A percentile compares a stretch with the other conserved stretches of the same genome.
phyloP scores from a whole-genome alignment of 1,139 yeast genomes.

The Saccharomyces hybrid region DNA sequence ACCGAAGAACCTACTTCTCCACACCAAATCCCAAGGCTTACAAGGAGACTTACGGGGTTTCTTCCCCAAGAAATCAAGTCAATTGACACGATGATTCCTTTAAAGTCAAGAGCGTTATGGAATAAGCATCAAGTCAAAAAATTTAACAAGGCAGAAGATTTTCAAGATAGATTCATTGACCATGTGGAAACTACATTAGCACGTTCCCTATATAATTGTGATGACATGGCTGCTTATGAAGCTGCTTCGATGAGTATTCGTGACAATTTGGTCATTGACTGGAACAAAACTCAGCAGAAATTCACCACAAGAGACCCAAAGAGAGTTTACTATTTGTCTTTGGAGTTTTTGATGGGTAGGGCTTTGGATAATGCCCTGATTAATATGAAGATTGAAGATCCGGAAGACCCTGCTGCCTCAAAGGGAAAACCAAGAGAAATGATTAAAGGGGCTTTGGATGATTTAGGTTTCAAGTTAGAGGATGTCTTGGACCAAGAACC shows the following conservation, averaged over 20 bases:
- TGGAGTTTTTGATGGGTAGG: constrained; percentile 91
- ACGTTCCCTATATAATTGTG: constrained; percentile 85
- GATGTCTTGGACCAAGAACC: constrained; percentile 82
- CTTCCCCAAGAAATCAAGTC: constrained; percentile 84
- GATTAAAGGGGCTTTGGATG: constrained; percentile 51
- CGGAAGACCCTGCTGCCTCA: constrained; percentile 16
- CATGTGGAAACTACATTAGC: constrained; percentile 90
- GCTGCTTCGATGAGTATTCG: constrained; percentile 76
- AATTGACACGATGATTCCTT: constrained; percentile 75
- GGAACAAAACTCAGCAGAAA: constrained; percentile 91
- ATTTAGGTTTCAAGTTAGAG: constrained; percentile 81
- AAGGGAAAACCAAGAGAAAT: constrained; percentile 37
- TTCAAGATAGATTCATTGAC: constrained; percentile 64
- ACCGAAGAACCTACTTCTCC: constrained; percentile 27
- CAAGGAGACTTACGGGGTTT: constrained; percentile 81
- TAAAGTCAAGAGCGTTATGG: constrained; percentile 72
- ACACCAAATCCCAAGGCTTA: constrained; percentile 33
- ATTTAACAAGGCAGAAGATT: constrained; percentile 48
- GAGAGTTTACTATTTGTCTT: constrained; percentile 76
- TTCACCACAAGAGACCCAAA: constrained; percentile 82
- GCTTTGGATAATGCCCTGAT: constrained; percentile 92
- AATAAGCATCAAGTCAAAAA: constrained; percentile 50
- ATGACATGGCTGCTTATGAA: constrained; percentile 85
- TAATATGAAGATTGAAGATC: constrained; percentile 43
- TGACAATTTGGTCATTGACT: constrained; percentile 73